Evolutionary conservation across 345 rosid species (phyloP).

Genomic region (Brassica cretica): DNA sequence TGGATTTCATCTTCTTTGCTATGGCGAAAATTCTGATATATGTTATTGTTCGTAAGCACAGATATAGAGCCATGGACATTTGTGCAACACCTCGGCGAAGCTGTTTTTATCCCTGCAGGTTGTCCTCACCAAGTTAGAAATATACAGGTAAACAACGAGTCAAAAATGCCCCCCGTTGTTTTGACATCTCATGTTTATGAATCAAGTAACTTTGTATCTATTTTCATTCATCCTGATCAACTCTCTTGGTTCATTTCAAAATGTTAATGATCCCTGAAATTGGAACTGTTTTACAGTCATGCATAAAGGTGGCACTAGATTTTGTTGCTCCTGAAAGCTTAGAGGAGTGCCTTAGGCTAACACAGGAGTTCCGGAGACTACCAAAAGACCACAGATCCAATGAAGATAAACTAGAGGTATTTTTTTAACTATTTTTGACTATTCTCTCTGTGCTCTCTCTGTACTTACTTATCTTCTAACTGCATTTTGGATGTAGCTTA

Average conservation of each 20-base stretch:
- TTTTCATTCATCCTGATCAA: background rate
- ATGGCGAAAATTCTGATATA: background rate
- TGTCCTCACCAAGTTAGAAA: constrained; percentile 47
- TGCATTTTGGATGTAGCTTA: constrained; percentile 23
- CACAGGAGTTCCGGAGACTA: constrained; percentile 59
- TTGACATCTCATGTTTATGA: background rate
- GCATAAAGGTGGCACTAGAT: constrained; percentile 67
- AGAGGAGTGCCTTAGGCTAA: constrained; percentile 55
- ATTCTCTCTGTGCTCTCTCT: background rate
- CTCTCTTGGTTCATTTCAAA: background rate
- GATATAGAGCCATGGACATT: constrained; percentile 47
- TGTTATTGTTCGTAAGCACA: background rate
- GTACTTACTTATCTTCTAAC: background rate
- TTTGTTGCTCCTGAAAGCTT: constrained; percentile 67
- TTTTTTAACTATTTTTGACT: background rate
- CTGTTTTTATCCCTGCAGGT: constrained; percentile 44
- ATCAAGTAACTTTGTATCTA: background rate
- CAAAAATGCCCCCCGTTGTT: no score
- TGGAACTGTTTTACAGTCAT: constrained; percentile 45
- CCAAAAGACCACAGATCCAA: constrained; percentile 53
- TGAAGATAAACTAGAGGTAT: constrained; percentile 71
- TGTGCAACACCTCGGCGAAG: constrained; percentile 40
- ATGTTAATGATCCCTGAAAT: background rate
- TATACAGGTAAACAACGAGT: constrained; percentile 18
- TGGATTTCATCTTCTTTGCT: background rate